These are phyloP conservation scores for Carpinus viminea DNA, from an alignment of 306 rosid genomes.

Conservation along the genomic window DNA sequence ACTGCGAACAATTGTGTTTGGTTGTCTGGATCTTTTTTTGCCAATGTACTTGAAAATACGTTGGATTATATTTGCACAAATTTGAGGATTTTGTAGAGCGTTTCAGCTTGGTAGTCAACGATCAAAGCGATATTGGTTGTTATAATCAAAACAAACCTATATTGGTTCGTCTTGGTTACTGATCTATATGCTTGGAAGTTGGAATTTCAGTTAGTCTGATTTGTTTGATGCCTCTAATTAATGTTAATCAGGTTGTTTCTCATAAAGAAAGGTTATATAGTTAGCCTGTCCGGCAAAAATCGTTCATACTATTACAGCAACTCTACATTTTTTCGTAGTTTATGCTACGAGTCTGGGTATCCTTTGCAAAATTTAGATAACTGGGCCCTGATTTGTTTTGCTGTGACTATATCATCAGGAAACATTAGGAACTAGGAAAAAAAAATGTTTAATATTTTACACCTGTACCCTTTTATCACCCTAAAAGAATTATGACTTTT, in stretches of 20 bases:
- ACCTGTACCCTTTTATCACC: background rate
- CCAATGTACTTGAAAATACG: background rate
- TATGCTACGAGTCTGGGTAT: background rate
- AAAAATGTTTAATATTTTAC: background rate
- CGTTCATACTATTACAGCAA: background rate
- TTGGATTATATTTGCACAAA: conserved; percentile 8
- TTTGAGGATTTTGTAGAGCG: background rate
- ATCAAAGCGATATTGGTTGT: background rate
- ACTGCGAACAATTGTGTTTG: conserved; percentile 1
- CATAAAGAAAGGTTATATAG: background rate
- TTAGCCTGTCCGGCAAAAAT: background rate
- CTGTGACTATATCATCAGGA: background rate
- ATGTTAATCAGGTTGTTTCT: conserved; percentile 1
- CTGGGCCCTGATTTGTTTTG: background rate
- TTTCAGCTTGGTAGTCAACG: background rate
- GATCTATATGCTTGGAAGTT: background rate
- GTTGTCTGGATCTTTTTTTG: conserved; percentile 3
- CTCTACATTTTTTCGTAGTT: background rate
- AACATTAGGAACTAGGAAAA: background rate
- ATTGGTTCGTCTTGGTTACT: background rate
- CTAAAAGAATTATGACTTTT: background rate
- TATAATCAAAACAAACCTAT: background rate
- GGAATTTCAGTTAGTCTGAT: background rate
- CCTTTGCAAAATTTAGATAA: background rate
- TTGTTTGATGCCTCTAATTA: background rate